Evolutionary conservation across 257 asterid species (phyloP), one percentile per base, ranked within the genome.

Genomic region (Nicotiana undulata): DNA sequence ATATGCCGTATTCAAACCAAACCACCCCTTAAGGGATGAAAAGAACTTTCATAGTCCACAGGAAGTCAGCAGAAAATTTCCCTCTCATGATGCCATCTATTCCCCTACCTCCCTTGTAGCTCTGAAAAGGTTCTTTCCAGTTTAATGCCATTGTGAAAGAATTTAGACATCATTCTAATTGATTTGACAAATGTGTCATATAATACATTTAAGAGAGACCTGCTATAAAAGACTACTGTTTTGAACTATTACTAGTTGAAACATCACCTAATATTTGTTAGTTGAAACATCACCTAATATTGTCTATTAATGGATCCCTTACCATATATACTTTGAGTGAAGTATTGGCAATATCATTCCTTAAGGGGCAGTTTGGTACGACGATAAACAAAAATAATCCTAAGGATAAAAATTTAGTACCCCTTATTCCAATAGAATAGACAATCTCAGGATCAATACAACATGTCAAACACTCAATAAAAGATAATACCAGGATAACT

Each of bases 131-230:
- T 51, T 51, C 56, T 1, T 51, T 51, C 2, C 16, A 3, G 22
- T 46, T 32, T 24, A 49, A 72, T 72, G 61, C 40, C 61, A 72
- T 72, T 72, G 78, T 46, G 10, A 46, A 72, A 72, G 78, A 49
- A 74, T 74, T 46, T 74, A 15, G 16, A 74, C 26, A 49, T 74
- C 79, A 74, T 74, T 74, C 26, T 15, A 37, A 74, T 74, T 74
- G 44, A 74, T 24, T 74, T 74, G 79, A 74, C 44, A 74, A 72
- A 74, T 49, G 79, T 49, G 79, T 15, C 60, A 24, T 46, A 13
- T 49, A 49, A 72, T 49, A 49, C 61, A 49, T 74, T 74, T 74
- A 74, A 72, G 78, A 7, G 78, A 15, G n/a, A 74, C 44, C 79
- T 49, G 5, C 44, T 49, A 74, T 7, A 74, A 49, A 49, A 74